Base-by-base conservation (phyloP, 2,329 filamentous ascomycete genomes). In the Exutisphaerella laricina region DNA sequence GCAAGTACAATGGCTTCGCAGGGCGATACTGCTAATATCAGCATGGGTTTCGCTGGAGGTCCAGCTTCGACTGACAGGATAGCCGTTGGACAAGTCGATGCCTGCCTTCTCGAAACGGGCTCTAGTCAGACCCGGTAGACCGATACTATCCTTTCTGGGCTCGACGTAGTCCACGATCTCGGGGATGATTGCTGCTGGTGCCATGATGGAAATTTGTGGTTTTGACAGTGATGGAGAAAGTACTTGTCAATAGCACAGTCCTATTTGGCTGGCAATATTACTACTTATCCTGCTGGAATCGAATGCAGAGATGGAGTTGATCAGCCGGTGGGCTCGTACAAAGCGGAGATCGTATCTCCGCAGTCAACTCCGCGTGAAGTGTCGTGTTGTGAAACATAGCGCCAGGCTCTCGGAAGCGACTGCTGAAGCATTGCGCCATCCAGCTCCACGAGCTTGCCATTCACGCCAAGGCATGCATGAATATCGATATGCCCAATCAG, bases 1-100 rank as follows among this genome's bases (percentile, higher is more conserved):
- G 77, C 0, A 85, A 66, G 53, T 79, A 87, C 1, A 86, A 66
- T 0, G 84, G 83, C 36, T 73, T 72, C 0, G 78, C 73, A 1
- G 82, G 82, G 0, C 81, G 76, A 54, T 85, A 85, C 0, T 84
- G 84, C 50, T 87, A 87, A 0, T 18, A 37, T 5, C 36, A 7
- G 17, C 4, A 8, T 28, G n/a, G 13, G n/a, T 12, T 25, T 13
- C 4, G 9, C 21, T 2, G 16, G 20, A 41, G 5, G 23, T 6
- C 2, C 21, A 25, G 18, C 17, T 10, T 4, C 8, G 18, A 34
- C 40, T 28, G 9, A 39, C 41, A 0, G 84, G 84, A 51, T 87
- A 87, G 0, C 83, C 84, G 1, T 77, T 66, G 1, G 79, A 82
- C 2, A 87, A 69, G 57, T 88, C 81, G 40, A 87, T 74, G 1